These are phyloP conservation scores for Aphanomyces cochlioides DNA, from an alignment of 352 stramenopile species.

Conservation along the genomic window DNA sequence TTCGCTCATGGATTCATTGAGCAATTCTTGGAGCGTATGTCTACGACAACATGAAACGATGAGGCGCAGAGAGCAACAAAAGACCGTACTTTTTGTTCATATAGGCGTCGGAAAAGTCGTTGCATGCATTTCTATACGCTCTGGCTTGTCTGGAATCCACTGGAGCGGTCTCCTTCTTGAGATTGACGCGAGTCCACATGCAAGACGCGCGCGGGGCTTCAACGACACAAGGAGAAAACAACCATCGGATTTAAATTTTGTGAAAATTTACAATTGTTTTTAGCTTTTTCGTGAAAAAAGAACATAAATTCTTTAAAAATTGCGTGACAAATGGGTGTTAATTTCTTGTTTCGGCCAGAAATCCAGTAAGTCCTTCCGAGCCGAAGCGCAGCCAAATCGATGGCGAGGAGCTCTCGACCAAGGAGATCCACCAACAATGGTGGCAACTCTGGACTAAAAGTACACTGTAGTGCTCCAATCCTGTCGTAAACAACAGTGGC, in stretches of 20 bases:
- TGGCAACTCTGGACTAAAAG: no score
- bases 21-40: conserved; percentile 4
- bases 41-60: not conserved
- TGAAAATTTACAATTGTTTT: not conserved
- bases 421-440: no score
- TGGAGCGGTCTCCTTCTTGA: conserved; percentile 14
- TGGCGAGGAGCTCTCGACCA: no score
- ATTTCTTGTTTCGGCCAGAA: no score
- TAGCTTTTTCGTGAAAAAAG: no score
- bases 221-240: not conserved
- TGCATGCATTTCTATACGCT: conserved; percentile 8
- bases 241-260: conserved; percentile 15
- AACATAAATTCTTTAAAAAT: no score
- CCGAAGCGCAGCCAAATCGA: no score
- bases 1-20: conserved; percentile 27
- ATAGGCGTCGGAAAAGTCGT: conserved; percentile 19
- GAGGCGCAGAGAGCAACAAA: not conserved
- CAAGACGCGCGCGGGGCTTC: not conserved
- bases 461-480: no score
- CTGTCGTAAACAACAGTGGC: no score
- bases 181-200: conserved; percentile 15
- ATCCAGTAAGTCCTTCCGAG: no score
- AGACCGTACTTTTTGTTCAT: not conserved
- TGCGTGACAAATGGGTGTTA: no score
- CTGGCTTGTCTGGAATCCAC: not conserved